Evolutionary conservation across 1,284 basidiomycete genomes (phyloP).

Genomic region (Ganoderma resinaceum): DNA sequence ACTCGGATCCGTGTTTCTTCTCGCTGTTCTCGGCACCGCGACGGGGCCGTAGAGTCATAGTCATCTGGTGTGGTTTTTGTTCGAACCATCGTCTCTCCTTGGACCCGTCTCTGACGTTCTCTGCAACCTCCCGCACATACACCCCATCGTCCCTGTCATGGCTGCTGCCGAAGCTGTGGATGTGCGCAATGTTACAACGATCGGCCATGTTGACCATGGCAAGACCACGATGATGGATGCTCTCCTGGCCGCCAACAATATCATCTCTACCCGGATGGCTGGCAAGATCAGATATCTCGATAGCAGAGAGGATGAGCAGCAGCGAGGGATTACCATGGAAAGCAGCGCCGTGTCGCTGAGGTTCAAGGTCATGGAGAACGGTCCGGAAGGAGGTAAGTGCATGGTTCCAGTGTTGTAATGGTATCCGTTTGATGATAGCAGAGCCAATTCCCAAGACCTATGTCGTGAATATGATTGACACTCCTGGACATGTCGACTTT

Average conservation of each 20-base stretch:
- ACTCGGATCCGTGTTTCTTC: background rate
- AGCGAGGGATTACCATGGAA: slow-evolving; percentile 99
- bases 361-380: slow-evolving; percentile 77
- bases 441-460: slow-evolving; percentile 68
- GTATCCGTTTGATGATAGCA: slow-evolving; percentile 42
- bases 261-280: slow-evolving; percentile 94
- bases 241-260: slow-evolving; percentile 96
- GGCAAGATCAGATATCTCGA: slow-evolving; percentile 98
- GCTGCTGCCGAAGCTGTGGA: slow-evolving; percentile 56
- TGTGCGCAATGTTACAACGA: slow-evolving; percentile 80
- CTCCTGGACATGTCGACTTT: slow-evolving; percentile 99
- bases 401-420: slow-evolving; percentile 31
- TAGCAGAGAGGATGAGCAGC: slow-evolving; percentile 96
- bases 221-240: slow-evolving; percentile 97
- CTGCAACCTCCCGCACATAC: background rate
- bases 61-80: background rate
- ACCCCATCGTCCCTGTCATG: slow-evolving; percentile 17
- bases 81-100: background rate
- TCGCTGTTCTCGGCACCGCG: background rate
- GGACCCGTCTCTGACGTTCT: background rate
- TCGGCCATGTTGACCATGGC: slow-evolving; percentile 90
- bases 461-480: slow-evolving; percentile 96
- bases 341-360: slow-evolving; percentile 91
- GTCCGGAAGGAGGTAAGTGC: slow-evolving; percentile 49
- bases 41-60: background rate